These are phyloP conservation scores for Melastoma malabathricum DNA, from an alignment of 345 rosid species.

Conservation along the genomic window DNA sequence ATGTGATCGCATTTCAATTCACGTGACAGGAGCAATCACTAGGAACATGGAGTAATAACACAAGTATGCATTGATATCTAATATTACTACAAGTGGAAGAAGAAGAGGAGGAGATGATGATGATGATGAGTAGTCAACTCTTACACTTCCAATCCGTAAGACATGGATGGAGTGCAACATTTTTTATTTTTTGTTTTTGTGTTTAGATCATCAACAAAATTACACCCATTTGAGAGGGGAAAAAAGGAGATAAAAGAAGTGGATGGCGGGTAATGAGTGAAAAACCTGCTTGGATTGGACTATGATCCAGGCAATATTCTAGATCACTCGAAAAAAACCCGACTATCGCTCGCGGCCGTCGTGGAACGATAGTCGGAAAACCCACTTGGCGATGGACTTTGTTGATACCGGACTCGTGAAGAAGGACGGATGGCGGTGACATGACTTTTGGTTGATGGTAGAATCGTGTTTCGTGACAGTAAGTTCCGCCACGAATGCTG, in stretches of 20 bases:
- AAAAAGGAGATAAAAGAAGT: background rate
- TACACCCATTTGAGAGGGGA: background rate
- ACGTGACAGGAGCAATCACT: too few relatives aligned
- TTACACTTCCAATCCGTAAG: background rate
- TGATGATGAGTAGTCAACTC: background rate
- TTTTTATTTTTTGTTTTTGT: too few relatives aligned
- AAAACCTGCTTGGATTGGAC: background rate
- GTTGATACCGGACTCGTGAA: background rate
- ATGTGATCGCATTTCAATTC: too few relatives aligned
- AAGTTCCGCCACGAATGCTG: slow-evolving; percentile 17
- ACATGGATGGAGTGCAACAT: background rate
- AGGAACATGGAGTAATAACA: too few relatives aligned
- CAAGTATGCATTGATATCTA: too few relatives aligned
- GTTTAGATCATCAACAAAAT: too few relatives aligned
- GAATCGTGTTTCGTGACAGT: background rate
- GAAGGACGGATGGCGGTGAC: background rate
- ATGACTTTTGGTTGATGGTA: background rate
- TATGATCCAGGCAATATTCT: background rate
- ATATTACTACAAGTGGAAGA: too few relatives aligned
- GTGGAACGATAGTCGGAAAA: slow-evolving; percentile 11
- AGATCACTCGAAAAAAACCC: background rate
- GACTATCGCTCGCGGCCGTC: slow-evolving; percentile 4
- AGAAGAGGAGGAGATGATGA: too few relatives aligned
- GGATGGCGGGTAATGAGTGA: background rate
- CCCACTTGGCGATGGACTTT: slow-evolving; percentile 7